phyloP scores from a whole-genome alignment of 768 basidiomycete species.

The Dictyophora rubrovolvata region DNA sequence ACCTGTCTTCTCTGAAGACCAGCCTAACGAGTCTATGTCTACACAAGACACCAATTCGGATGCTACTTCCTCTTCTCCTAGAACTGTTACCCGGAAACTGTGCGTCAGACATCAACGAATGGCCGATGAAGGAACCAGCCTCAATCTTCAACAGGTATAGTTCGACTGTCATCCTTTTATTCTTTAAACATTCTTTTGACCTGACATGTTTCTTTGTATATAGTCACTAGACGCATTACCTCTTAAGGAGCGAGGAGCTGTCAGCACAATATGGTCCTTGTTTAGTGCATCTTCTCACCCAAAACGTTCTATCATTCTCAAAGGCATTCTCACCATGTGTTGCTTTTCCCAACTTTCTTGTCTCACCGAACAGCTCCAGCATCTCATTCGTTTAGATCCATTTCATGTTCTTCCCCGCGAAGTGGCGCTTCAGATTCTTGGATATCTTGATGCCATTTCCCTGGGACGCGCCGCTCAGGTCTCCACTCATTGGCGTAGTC shows the following conservation, averaged over 20 bases:
- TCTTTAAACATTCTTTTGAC: not conserved
- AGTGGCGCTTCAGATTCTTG: conserved; percentile 75
- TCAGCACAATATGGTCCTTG: conserved; percentile 91
- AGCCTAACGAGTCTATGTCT: not conserved
- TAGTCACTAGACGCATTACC: conserved; percentile 89
- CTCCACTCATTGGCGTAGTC: conserved; percentile 66
- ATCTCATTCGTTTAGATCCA: conserved; percentile 93
- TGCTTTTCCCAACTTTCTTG: conserved; percentile 98
- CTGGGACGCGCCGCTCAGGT: conserved; percentile 93
- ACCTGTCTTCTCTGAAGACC: not conserved
- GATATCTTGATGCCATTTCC: conserved; percentile 84
- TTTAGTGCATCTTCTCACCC: conserved; percentile 93
- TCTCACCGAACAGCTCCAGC: conserved; percentile 81
- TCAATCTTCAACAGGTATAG: conserved; percentile 80
- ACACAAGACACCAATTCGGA: not conserved
- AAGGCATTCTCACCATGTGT: conserved; percentile 97
- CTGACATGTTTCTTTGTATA: not conserved
- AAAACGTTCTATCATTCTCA: conserved; percentile 86
- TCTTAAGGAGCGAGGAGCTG: conserved; percentile 72
- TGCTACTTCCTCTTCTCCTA: conserved; percentile 20
- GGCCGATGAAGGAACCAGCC: conserved; percentile 90
- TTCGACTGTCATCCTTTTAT: not conserved
- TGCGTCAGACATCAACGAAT: conserved; percentile 92
- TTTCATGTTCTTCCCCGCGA: conserved; percentile 87
- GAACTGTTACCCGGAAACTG: conserved; percentile 54